Conservation (phyloP, 192 early-diverging fungal genomes). For the Coemansia sp. region DNA sequence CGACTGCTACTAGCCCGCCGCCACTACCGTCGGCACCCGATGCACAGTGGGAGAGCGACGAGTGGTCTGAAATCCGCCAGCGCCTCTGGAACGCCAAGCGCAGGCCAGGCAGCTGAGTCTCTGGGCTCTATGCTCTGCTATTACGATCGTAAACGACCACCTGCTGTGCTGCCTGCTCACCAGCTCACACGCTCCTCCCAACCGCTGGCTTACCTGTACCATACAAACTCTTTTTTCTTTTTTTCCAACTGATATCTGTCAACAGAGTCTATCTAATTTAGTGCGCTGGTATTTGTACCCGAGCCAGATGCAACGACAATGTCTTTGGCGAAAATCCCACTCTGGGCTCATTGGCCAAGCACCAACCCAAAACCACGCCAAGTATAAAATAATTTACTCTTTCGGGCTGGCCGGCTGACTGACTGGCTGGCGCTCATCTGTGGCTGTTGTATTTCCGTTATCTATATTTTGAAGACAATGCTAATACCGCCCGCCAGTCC, state of each 20-base stretch:
- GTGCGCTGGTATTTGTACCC: neutral
- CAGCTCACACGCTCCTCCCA: neutral
- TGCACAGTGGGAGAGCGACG: slow-evolving; percentile 29
- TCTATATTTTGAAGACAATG: neutral
- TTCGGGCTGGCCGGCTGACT: neutral
- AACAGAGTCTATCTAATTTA: neutral
- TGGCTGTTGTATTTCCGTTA: neutral
- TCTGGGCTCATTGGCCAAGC: neutral
- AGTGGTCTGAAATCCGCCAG: slow-evolving; percentile 43
- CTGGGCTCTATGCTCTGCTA: neutral
- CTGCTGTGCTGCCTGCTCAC: neutral
- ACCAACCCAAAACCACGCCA: neutral
- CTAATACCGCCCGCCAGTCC: neutral
- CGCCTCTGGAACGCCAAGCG: slow-evolving; percentile 50
- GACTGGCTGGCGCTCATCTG: neutral
- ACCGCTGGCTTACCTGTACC: slow-evolving; percentile 7
- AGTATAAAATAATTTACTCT: neutral
- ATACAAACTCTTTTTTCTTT: neutral
- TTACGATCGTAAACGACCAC: neutral
- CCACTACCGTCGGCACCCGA: neutral
- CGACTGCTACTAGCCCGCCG: neutral
- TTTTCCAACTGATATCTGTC: neutral
- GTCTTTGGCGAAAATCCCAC: neutral
- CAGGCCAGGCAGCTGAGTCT: neutral
- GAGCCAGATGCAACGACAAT: neutral